Conservation (phyloP, 495 filamentous ascomycete species). For the Cladorrhinum samala region DNA sequence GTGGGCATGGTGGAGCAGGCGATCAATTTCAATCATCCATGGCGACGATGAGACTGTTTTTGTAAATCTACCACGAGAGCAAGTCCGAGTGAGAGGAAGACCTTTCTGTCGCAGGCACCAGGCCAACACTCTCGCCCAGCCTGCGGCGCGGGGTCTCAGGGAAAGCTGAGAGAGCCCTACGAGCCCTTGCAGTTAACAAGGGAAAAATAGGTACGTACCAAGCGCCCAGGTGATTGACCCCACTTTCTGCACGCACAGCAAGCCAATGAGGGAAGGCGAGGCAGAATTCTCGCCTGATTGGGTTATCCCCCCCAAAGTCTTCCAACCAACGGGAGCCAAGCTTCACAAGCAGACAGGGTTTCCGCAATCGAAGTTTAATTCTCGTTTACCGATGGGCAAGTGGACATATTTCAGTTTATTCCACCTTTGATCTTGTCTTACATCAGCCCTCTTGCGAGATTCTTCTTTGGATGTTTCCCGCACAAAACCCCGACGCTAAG, state of each 20-base stretch:
- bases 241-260: not conserved
- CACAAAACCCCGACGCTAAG: not conserved
- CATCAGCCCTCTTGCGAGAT: not conserved
- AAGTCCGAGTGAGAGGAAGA: too few species aligned
- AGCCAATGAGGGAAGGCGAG: not conserved
- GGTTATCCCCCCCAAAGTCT: not conserved
- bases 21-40: not conserved
- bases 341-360: not conserved
- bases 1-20: not conserved
- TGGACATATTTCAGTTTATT: not conserved
- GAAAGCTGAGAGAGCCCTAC: not conserved
- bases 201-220: not conserved
- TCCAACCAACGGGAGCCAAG: not conserved
- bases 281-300: not conserved
- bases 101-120: not conserved
- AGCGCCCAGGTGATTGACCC: not conserved
- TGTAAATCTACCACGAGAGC: too few species aligned
- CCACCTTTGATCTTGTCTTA: not conserved
- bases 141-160: not conserved
- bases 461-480: not conserved
- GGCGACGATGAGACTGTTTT: too few species aligned
- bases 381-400: too few species aligned
- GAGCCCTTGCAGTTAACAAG: too few species aligned
- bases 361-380: not conserved
- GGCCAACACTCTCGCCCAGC: not conserved